Evolutionary conservation across 805 yeast species (phyloP), one percentile per base, ranked within the genome.

Genomic region (Wickerhamomyces canadensis): DNA sequence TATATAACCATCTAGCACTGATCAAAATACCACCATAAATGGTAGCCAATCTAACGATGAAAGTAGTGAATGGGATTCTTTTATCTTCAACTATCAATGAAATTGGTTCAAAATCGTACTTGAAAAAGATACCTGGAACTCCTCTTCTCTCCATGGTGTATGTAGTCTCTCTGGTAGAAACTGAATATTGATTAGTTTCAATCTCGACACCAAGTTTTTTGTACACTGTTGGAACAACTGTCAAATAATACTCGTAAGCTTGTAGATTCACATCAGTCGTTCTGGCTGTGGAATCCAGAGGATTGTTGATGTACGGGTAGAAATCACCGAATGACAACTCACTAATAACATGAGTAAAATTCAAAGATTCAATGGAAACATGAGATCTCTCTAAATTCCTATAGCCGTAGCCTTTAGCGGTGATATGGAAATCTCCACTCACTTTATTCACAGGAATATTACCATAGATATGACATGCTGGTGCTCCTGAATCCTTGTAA

Each of bases 271-370:
- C 67, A 0, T 66, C 64, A 2, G 87, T 70, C 14, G 60, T 56
- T 47, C 80, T 75, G 1, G 77, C 82, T 0, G 91, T 80, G 33
- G 68, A 69, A 58, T 93, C 98, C 45, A 93, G 69, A n/a, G 96
- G 95, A 54, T 91, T 91, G 48, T 81, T 72, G 44, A 89, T 69
- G 49, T 74, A 82, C 4, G 98, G 97, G 54, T 78, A 88, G 59
- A 83, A 88, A 26, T 78, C 85, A 12, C 98, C 98, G 61, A 80
- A 91, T 10, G 97, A 87, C 44, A 88, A 76, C 58, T 91, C 98
- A 42, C 76, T 75, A 42, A 93, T 80, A 5, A 77, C 76, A 60
- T 93, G 98, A 1, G 95, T 74, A 55, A 91, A 83, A 54, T 91
- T 84, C 41, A 85, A 61, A 17, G 70, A 61, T 27, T 76, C 76